Conservation (phyloP, 495 filamentous ascomycete species). For the Penicillium maclennaniae region DNA sequence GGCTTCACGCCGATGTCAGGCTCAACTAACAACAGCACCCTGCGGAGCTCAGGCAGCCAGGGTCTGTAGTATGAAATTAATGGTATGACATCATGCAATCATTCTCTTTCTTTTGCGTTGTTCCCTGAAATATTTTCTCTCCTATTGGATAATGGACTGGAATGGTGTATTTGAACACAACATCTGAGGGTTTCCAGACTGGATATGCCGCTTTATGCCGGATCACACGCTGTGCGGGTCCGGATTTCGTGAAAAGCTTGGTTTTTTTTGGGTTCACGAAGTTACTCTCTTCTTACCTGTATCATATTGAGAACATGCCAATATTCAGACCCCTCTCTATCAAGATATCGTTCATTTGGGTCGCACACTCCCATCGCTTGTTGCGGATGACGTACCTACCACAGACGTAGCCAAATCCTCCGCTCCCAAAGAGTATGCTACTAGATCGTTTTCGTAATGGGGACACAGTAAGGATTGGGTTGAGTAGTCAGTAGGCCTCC, state of each 20-base stretch:
- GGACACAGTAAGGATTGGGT: too few species aligned
- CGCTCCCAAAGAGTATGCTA: too few species aligned
- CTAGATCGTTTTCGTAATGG: too few species aligned
- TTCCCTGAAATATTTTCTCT: background rate
- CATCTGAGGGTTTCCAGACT: background rate
- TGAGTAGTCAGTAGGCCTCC: too few species aligned
- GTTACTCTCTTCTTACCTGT: conserved; percentile 1
- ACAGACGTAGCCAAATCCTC: too few species aligned
- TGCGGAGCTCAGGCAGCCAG: conserved; percentile 10
- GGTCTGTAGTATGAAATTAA: background rate
- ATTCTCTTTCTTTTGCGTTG: background rate
- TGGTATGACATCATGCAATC: conserved; percentile 1
- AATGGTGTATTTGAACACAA: background rate
- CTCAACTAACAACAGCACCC: conserved; percentile 2
- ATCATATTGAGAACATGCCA: conserved; percentile 4
- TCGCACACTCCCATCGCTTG: background rate
- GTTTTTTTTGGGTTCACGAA: background rate
- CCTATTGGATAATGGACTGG: background rate
- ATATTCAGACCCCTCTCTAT: conserved; percentile 11
- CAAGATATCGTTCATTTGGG: background rate
- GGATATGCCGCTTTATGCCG: background rate
- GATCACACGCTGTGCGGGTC: background rate
- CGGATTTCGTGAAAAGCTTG: conserved; percentile 5
- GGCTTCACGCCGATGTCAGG: conserved; percentile 18
- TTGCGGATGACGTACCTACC: too few species aligned